Evolutionary conservation across 176 grass and related monocot species (phyloP).

Genomic region (Triticum monococcum): DNA sequence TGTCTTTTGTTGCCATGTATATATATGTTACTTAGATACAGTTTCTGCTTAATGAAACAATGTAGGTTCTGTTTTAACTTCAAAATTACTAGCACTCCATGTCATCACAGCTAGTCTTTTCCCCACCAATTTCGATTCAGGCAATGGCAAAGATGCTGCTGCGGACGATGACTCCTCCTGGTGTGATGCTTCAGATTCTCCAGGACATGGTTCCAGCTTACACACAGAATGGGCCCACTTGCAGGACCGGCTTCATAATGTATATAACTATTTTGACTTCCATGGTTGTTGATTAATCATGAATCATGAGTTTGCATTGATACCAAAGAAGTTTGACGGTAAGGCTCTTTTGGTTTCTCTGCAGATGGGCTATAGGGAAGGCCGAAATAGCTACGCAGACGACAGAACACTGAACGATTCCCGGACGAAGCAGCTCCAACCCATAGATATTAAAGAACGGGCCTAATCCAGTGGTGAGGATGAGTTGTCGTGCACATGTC

Average conservation of each 20-base stretch:
- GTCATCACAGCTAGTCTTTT: neutral
- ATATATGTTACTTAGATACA: neutral
- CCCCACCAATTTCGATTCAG: conserved; percentile 10
- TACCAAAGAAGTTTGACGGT: neutral
- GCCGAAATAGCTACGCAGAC: neutral
- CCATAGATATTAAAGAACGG: no score
- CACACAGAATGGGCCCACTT: conserved; percentile 65
- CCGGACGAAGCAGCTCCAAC: no score
- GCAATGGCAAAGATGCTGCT: neutral
- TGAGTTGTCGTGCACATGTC: no score
- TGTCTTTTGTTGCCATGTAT: neutral
- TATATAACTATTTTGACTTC: conserved; percentile 20
- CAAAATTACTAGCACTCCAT: neutral
- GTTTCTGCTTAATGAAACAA: neutral
- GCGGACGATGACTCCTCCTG: conserved; percentile 28
- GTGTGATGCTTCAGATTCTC: conserved; percentile 45
- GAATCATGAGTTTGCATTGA: neutral
- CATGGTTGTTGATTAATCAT: neutral
- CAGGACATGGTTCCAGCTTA: conserved; percentile 25
- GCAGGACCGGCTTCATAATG: conserved; percentile 64
- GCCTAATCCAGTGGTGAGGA: no score
- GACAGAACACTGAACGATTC: no score
- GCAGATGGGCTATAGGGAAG: conserved; percentile 80
- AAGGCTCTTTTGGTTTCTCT: neutral
- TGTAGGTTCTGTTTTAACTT: neutral